Conservation (phyloP, 306 rosid species). For the Crotalaria pallida region DNA sequence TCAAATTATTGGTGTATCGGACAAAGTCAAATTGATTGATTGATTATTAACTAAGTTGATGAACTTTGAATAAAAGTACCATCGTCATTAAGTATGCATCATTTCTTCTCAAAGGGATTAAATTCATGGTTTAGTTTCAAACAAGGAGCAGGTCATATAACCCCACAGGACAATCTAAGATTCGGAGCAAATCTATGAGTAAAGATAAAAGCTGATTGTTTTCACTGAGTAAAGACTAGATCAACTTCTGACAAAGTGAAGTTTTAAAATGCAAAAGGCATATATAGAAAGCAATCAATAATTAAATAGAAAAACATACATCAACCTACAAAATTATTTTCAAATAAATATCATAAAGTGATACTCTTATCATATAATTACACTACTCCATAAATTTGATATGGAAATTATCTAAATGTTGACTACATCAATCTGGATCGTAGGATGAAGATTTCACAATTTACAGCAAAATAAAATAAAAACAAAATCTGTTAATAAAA, state of each 20-base stretch:
- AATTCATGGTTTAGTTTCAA: slow-evolving; percentile 1
- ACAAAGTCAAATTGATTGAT: slow-evolving; percentile 29
- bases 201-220: slow-evolving; percentile 11
- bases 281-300: slow-evolving; percentile 18
- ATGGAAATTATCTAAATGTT: no score
- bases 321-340: no score
- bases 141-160: slow-evolving; percentile 1
- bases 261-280: slow-evolving; percentile 21
- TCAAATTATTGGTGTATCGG: slow-evolving; percentile 20
- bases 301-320: no score
- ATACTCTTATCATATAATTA: no score
- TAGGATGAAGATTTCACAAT: no score
- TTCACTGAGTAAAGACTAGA: slow-evolving; percentile 6
- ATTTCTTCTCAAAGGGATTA: slow-evolving; percentile 6
- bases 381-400: no score
- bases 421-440: no score
- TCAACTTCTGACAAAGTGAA: slow-evolving; percentile 18
- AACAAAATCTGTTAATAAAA: no score
- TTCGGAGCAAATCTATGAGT: slow-evolving; percentile 26
- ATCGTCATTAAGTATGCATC: slow-evolving; percentile 3
- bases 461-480: no score
- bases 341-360: no score
- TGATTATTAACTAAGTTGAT: not conserved
- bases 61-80: slow-evolving; percentile 20
- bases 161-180: slow-evolving; percentile 19